Evolutionary conservation across 441 rosid species (phyloP).

Genomic region (Sinapis alba): DNA sequence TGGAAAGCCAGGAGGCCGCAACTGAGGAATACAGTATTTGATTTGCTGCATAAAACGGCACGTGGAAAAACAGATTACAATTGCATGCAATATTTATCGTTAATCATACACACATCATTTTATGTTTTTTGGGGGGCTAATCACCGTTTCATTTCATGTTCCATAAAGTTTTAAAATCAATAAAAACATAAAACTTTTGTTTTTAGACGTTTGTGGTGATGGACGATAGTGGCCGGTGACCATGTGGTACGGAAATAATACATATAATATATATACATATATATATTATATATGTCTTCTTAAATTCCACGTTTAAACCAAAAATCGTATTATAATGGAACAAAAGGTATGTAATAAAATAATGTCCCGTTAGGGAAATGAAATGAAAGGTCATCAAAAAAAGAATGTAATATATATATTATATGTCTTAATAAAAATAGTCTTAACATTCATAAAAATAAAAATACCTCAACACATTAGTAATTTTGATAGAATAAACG

Average conservation of each 20-base stretch:
- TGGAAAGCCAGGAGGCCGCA: conserved; percentile 12
- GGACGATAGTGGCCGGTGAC: neutral
- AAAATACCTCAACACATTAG: too few species aligned
- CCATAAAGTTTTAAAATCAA: neutral
- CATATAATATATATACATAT: too few species aligned
- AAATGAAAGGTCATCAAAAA: too few species aligned
- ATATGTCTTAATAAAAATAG: too few species aligned
- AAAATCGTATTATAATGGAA: too few species aligned
- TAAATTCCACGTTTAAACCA: too few species aligned
- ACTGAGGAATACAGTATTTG: neutral
- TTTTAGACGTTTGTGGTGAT: neutral
- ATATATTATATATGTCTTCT: too few species aligned
- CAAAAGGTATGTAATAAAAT: too few species aligned
- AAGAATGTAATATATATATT: too few species aligned
- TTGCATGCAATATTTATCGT: neutral
- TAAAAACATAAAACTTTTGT: neutral
- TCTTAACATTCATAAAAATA: too few species aligned
- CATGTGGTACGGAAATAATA: conserved; percentile 4
- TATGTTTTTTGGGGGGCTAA: neutral
- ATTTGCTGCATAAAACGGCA: neutral
- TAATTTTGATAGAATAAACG: too few species aligned
- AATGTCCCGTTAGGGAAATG: too few species aligned
- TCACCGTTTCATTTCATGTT: neutral
- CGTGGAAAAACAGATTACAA: neutral
- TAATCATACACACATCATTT: neutral